Evolutionary conservation across 78 protist genomes (phyloP).

Genomic region (Polysphondylium violaceum): DNA sequence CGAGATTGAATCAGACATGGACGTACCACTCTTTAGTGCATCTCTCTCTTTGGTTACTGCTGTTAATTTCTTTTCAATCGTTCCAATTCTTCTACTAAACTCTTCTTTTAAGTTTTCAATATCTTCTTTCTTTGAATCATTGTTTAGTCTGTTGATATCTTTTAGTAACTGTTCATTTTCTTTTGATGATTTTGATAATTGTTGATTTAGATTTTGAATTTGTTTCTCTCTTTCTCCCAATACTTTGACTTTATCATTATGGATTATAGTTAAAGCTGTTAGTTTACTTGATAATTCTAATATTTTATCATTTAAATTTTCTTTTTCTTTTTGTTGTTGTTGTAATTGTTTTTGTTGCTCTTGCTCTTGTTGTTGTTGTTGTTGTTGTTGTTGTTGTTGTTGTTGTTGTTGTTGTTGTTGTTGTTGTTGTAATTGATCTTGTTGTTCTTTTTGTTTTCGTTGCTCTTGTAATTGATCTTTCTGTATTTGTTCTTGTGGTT

Average conservation of each 20-base stretch:
- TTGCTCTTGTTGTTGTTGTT: not conserved
- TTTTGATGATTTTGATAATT: conserved; percentile 19
- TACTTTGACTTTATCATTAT: conserved; percentile 58
- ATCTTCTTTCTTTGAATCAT: conserved; percentile 57
- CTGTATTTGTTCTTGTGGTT: not conserved
- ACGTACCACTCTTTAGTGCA: conserved; percentile 16
- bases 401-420: not conserved
- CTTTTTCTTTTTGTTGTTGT: conserved; percentile 11
- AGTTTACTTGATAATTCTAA: conserved; percentile 37
- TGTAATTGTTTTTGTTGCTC: not conserved
- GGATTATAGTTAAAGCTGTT: conserved; percentile 14
- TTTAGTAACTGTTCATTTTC: conserved; percentile 41
- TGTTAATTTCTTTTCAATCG: conserved; percentile 37
- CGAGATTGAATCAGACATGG: not conserved
- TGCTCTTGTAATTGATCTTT: not conserved
- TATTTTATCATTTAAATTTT: conserved; percentile 1
- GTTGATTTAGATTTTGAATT: conserved; percentile 8
- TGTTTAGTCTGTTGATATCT: conserved; percentile 26
- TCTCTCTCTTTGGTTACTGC: conserved; percentile 53
- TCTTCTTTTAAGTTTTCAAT: conserved; percentile 75
- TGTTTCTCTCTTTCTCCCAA: conserved; percentile 42
- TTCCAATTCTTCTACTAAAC: conserved; percentile 56
- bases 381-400: not conserved
- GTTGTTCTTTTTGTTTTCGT: not conserved
- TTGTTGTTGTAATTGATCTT: not conserved